Evolutionary conservation across 345 rosid species (phyloP), one percentile per base, ranked within the genome.

Genomic region (Fremontodendron californicum): DNA sequence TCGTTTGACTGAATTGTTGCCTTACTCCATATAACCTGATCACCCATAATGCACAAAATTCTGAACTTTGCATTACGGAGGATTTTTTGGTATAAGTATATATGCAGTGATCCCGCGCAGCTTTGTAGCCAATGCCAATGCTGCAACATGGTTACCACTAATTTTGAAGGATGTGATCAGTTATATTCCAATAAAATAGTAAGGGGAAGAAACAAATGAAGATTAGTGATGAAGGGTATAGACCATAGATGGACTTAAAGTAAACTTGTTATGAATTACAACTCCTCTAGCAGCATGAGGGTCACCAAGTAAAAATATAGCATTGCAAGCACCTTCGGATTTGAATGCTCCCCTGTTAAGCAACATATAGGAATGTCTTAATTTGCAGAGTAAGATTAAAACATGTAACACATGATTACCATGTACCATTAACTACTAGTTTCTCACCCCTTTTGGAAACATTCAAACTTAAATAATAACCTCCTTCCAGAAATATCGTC

Each of bases 61-160:
- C 82, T 91, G 89, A 75, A 91, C 92, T 87, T 93, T 94, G 87
- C 97, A 94, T 57, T 84, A 86, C 35, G 97, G 97, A 81, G 98
- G 97, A 84, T 86, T 90, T 84, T 90, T 88, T 0, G 97, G 98
- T 77, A 94, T 80, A 79, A 93, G 94, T 66, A 93, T 80, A 75
- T 87, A 87, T 10, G 97, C 92, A 0, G 95, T 91, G 63, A 93
- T 88, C 21, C 95, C 91, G 45, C 90, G 84, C 76, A 86, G 57
- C 69, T 88, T 93, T 51, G 98, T 97, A 79, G 98, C 98, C 88
- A 94, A 84, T 45, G 97, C 81, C 87, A 94, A 87, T 33, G 98
- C 97, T 68, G 97, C 98, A 82, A 97, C 97, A 86, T 94, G 98
- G 84, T 93, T 93, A 29, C 98, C 97, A 71, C 97, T 94, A 81